Evolutionary conservation across 257 asterid species (phyloP).

Genomic region (Lavandula angustifolia): DNA sequence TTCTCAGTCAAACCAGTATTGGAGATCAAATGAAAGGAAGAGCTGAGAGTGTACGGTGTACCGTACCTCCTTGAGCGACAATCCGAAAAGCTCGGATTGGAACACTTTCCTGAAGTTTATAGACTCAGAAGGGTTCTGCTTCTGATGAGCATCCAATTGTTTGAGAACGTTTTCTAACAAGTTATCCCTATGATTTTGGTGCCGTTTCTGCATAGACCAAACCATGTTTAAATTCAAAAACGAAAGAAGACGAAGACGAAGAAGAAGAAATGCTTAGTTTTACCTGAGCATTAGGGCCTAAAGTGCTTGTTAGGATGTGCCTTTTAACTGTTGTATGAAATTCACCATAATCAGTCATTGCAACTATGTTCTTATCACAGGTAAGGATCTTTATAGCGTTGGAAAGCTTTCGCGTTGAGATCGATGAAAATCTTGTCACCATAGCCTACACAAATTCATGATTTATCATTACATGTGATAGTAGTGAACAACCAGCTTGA

Average conservation of each 20-base stretch:
- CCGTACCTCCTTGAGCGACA: constrained; percentile 62
- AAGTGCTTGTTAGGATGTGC: constrained; percentile 55
- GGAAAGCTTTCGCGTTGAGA: constrained; percentile 84
- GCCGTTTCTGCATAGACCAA: constrained; percentile 57
- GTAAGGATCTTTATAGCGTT: constrained; percentile 72
- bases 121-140: constrained; percentile 46
- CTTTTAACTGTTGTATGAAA: constrained; percentile 55
- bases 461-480: no score
- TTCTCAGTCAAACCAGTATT: neutral
- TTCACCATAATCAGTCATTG: constrained; percentile 74
- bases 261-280: constrained; percentile 12
- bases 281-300: constrained; percentile 85
- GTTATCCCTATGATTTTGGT: constrained; percentile 57
- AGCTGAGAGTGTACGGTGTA: neutral
- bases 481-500: neutral
- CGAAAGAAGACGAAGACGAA: no score
- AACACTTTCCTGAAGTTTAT: constrained; percentile 64
- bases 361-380: constrained; percentile 59
- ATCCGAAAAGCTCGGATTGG: constrained; percentile 72
- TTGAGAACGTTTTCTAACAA: constrained; percentile 44
- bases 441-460: constrained; percentile 73
- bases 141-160: constrained; percentile 40
- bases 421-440: constrained; percentile 70
- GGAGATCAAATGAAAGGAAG: neutral
- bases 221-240: no score